Conservation (phyloP, 805 yeast species). For the Saturnispora ahearnii region DNA sequence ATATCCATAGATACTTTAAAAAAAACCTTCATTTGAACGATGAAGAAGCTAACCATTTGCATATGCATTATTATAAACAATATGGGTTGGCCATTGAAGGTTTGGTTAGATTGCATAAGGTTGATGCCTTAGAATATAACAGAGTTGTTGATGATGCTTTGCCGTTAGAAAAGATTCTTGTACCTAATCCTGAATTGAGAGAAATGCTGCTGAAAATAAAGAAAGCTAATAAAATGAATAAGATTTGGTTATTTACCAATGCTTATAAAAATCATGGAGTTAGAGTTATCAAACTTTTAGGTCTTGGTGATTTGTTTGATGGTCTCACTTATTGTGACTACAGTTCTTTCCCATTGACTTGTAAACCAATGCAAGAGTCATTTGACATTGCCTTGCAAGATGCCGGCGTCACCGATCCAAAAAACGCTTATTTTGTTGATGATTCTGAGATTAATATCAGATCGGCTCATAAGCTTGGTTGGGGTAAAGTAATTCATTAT, state of each 20-base stretch:
- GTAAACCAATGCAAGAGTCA: slow-evolving; percentile 79
- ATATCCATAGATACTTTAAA: slow-evolving; percentile 75
- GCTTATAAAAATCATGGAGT: slow-evolving; percentile 89
- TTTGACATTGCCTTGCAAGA: slow-evolving; percentile 56
- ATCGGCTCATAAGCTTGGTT: slow-evolving; percentile 65
- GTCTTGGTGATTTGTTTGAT: slow-evolving; percentile 87
- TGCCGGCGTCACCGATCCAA: slow-evolving; percentile 45
- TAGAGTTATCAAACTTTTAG: slow-evolving; percentile 69
- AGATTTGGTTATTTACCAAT: slow-evolving; percentile 88
- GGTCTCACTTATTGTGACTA: slow-evolving; percentile 94
- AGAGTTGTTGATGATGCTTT: slow-evolving; percentile 84
- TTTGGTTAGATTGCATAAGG: slow-evolving; percentile 54
- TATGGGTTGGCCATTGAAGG: slow-evolving; percentile 95
- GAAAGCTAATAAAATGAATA: slow-evolving; percentile 43
- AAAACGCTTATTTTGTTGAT: slow-evolving; percentile 68
- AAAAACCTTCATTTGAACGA: slow-evolving; percentile 50
- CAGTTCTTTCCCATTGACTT: slow-evolving; percentile 53
- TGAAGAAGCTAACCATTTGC: slow-evolving; percentile 66
- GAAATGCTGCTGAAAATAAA: slow-evolving; percentile 40
- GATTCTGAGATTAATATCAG: slow-evolving; percentile 74
- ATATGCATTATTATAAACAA: slow-evolving; percentile 66
- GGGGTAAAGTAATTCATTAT: slow-evolving; percentile 62
- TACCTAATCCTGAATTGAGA: slow-evolving; percentile 50
- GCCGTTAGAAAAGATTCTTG: slow-evolving; percentile 71
- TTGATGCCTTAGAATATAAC: slow-evolving; percentile 85